phyloP scores from a whole-genome alignment of 352 stramenopile genomes.

The Pythium folliculosum region DNA sequence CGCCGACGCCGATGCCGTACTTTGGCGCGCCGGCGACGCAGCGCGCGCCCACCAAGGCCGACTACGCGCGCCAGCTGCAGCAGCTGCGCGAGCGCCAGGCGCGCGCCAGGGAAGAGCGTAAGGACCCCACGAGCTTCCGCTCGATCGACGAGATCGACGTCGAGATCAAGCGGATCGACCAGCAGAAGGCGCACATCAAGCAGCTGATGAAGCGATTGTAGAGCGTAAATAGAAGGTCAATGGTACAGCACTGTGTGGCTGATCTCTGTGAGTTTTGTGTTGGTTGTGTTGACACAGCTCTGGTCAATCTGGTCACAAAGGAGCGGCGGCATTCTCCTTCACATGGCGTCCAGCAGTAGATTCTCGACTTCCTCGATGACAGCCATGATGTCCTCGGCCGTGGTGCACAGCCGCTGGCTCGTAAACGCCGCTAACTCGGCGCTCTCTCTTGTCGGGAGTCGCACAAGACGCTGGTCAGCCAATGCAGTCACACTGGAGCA shows the following conservation, averaged over 20 bases:
- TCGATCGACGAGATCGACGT: slow-evolving; percentile 26
- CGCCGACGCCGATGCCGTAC: slow-evolving; percentile 28
- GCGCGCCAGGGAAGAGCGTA: slow-evolving; percentile 13
- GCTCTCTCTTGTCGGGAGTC: slow-evolving; percentile 8
- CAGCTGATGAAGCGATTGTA: slow-evolving; percentile 28
- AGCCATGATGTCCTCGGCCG: slow-evolving; percentile 13
- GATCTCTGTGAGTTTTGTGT: too few species aligned
- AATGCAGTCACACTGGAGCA: background rate
- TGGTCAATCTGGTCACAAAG: too few species aligned
- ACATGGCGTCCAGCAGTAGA: slow-evolving; percentile 7
- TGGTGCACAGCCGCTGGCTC: slow-evolving; percentile 18
- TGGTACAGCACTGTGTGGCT: background rate
- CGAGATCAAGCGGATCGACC: slow-evolving; percentile 35
- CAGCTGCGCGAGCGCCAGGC: slow-evolving; percentile 24
- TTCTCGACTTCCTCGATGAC: slow-evolving; percentile 17
- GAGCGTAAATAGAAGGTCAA: background rate
- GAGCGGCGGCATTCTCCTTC: too few species aligned
- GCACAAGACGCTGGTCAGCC: slow-evolving; percentile 3
- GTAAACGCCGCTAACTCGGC: slow-evolving; percentile 2
- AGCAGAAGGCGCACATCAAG: slow-evolving; percentile 34
- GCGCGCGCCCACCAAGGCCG: slow-evolving; percentile 16
- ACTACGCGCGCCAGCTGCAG: slow-evolving; percentile 29
- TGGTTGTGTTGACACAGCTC: too few species aligned
- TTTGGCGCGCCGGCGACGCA: slow-evolving; percentile 11
- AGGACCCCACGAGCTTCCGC: slow-evolving; percentile 18